Base-by-base conservation (phyloP, 2,329 filamentous ascomycete species). In the Magnaporthiopsis rhizophila region DNA sequence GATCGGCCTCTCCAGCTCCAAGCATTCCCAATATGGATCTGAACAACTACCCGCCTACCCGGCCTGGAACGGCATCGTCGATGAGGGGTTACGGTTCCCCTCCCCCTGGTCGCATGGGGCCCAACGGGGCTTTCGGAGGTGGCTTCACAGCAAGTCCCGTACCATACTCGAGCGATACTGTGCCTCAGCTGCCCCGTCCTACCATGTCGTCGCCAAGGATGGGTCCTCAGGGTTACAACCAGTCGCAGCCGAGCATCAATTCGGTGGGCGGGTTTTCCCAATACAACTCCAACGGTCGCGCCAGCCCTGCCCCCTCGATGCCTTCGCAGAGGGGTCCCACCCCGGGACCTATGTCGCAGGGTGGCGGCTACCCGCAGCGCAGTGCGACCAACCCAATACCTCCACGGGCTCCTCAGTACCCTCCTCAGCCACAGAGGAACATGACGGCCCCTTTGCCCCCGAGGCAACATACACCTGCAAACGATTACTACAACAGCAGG, bases 391-490 rank as follows among this genome's bases (percentile, higher is more conserved):
- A 69, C 50, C 72, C 73, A 0, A 58, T 74, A 62, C 69, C 70
- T 34, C 67, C 68, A 1, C 66, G 69, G 7, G 69, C 66, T 3
- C 65, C 66, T 13, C 70, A 68, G 32, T 71, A 69, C 50, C 65
- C 68, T 38, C 74, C 73, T 53, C 65, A 68, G 34, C 74, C 73
- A 1, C 71, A 72, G 64, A 69, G 74, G 30, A 73, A 72, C 65
- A 75, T 75, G 74, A 76, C 74, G 12, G 72, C 73, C 1, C 74
- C 74, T 0, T 64, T 71, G 32, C 68, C 67, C 28, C 64, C 64
- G 15, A 65, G 65, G 63, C 68, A 71, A 64, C 69, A 68, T 56
- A 64, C 59, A 21, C 36, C 18, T 30, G 66, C 6, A 66, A 68
- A 65, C 60, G 70, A 72, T 11, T 45, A 63, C 1, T 68, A 66